Base-by-base conservation (phyloP, 164 flowering plant genomes). In the Magnolia sinica region DNA sequence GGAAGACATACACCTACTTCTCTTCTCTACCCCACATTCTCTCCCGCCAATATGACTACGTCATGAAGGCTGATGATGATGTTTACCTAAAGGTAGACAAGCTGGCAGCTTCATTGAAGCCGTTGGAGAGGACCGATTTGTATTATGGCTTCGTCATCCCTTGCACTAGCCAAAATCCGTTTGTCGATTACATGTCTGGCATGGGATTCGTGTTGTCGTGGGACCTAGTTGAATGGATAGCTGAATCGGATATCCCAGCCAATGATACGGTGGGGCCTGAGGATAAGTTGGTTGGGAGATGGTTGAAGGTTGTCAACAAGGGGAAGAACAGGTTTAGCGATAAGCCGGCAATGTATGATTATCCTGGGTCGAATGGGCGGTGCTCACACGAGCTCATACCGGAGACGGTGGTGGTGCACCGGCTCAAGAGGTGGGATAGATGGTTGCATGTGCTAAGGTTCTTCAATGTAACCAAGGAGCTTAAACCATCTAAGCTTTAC, bases 31-130 rank as follows among this genome's bases (percentile, higher is more conserved):
- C 91, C 0, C 55, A 18, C 1, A 79, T 84, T 49, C 81, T 85
- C 8, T 64, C 77, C 2, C 73, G 37, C 7, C 78, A 66, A 0
- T 90, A 89, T 45, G 86, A 88, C 73, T 89, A 89, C 37, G 87
- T 89, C 64, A 88, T 91, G 92, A 91, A 91, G 79, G 90, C 88
- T 0, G 94, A 89, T 65, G 92, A 91, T 24, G 94, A 89, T 64
- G 83, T 84, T 8, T 91, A 74, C 78, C 20, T 89, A 8, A 69
- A 91, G 75, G 72, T 88, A 2, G 77, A 51, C 1, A 86, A 81
- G 0, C 68, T 88, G 74, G 85, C 84, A 1, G 52, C 64, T 22
- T 84, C 92, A 0, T 79, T 89, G 2, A 49, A 22, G 65, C 85
- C 85, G 3, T 27, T 85, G 22, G 83, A 87, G 0, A 85, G 92